A percentile compares a stretch with the other conserved stretches of the same genome.
Conservation (phyloP, 441 rosid species). For the Mallotus repandus region DNA sequence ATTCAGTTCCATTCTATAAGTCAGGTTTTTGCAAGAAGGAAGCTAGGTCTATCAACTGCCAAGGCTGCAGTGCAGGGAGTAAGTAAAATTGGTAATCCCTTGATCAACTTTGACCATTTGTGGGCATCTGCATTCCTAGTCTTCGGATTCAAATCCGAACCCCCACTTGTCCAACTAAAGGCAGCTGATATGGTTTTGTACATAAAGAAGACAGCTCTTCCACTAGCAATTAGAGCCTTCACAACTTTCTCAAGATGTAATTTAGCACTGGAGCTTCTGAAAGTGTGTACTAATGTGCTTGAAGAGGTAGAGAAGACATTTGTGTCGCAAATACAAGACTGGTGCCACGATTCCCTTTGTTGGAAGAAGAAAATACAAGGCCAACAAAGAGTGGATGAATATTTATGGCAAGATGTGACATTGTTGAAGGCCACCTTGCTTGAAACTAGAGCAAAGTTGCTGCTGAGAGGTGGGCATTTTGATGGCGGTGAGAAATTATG, state of each 20-base stretch:
- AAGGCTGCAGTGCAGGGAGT: slow-evolving; percentile 70
- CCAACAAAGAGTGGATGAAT: slow-evolving; percentile 64
- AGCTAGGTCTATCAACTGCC: slow-evolving; percentile 56
- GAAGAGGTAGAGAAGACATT: slow-evolving; percentile 94
- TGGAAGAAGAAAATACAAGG: slow-evolving; percentile 72
- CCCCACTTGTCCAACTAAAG: slow-evolving; percentile 73
- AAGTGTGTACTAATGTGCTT: slow-evolving; percentile 81
- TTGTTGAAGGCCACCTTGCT: slow-evolving; percentile 72
- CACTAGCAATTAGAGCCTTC: slow-evolving; percentile 82
- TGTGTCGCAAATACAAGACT: slow-evolving; percentile 80
- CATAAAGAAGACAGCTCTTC: slow-evolving; percentile 81
- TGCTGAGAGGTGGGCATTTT: slow-evolving; percentile 83
- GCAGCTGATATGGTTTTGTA: slow-evolving; percentile 73
- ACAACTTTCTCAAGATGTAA: slow-evolving; percentile 81
- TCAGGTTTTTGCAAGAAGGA: slow-evolving; percentile 60
- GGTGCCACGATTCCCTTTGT: slow-evolving; percentile 80
- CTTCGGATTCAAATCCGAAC: slow-evolving; percentile 86
- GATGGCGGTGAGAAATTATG: slow-evolving; percentile 86
- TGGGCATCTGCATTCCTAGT: slow-evolving; percentile 95
- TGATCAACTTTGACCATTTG: slow-evolving; percentile 60
- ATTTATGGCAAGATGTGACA: slow-evolving; percentile 93
- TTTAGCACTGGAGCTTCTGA: slow-evolving; percentile 78
- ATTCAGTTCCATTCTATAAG: slow-evolving; percentile 80
- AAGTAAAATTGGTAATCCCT: slow-evolving; percentile 51
- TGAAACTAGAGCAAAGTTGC: slow-evolving; percentile 86